phyloP scores from a whole-genome alignment of 768 basidiomycete species.

The Lanmaoa rubissima region DNA sequence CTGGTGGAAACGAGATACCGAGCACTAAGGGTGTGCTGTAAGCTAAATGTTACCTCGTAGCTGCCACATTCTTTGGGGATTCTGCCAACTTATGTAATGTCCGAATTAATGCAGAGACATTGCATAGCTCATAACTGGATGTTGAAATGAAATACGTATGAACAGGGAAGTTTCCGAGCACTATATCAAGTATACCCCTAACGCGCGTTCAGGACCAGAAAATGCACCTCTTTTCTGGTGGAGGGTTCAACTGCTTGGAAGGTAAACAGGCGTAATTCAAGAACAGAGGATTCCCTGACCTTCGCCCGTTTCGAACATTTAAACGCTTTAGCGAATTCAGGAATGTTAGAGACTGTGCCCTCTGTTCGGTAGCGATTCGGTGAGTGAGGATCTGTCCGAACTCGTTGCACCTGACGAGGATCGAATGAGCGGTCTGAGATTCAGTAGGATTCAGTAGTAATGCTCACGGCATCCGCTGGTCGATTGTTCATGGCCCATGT shows the following conservation, averaged over 20 bases:
- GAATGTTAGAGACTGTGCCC: conserved; percentile 84
- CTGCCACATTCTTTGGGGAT: neutral
- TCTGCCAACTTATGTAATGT: neutral
- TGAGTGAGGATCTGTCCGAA: conserved; percentile 88
- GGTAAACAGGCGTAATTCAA: neutral
- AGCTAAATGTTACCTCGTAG: conserved; percentile 3
- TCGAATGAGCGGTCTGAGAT: neutral
- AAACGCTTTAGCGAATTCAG: conserved; percentile 87
- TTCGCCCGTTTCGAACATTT: conserved; percentile 74
- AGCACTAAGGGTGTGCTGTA: conserved; percentile 95
- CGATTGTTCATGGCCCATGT: conserved; percentile 87
- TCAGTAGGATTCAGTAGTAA: neutral
- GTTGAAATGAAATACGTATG: conserved; percentile 19
- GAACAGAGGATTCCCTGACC: conserved; percentile 40
- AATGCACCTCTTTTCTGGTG: conserved; percentile 69
- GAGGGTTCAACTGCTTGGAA: conserved; percentile 70
- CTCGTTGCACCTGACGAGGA: conserved; percentile 57
- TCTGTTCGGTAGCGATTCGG: conserved; percentile 77
- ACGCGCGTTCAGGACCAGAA: conserved; percentile 60
- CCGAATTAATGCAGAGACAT: neutral
- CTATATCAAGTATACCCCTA: conserved; percentile 4
- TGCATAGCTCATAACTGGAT: neutral
- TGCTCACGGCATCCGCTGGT: conserved; percentile 67
- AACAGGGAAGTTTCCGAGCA: conserved; percentile 4
- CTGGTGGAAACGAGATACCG: conserved; percentile 87